These are phyloP conservation scores for Begonia masoniana DNA, from an alignment of 306 rosid species.

Conservation along the genomic window DNA sequence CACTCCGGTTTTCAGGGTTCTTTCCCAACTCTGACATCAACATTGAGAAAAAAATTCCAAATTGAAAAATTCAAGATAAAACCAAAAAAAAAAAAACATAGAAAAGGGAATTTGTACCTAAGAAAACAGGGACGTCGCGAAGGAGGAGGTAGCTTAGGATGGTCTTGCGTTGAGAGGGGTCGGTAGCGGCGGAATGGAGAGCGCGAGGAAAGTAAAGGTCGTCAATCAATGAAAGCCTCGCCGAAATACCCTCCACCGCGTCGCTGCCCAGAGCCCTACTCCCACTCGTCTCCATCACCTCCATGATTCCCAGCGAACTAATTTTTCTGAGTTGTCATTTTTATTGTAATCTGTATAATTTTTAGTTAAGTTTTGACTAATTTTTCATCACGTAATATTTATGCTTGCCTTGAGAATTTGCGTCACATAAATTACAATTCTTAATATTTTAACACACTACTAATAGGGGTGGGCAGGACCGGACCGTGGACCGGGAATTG, in stretches of 20 bases:
- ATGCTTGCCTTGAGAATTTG: no score
- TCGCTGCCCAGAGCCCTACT: slow-evolving; percentile 7
- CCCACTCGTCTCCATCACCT: not conserved
- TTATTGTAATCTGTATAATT: no score
- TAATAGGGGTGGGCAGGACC: no score
- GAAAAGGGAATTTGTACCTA: slow-evolving; percentile 17
- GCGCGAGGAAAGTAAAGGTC: slow-evolving; percentile 82
- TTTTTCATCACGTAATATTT: no score
- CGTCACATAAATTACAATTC: no score
- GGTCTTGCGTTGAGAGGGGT: slow-evolving; percentile 63
- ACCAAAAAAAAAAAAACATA: not conserved
- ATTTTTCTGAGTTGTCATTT: no score
- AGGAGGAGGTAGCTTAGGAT: slow-evolving; percentile 68
- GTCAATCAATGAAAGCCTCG: slow-evolving; percentile 53
- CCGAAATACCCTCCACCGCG: slow-evolving; percentile 60
- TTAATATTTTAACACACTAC: no score
- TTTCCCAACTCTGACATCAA: no score
- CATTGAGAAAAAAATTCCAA: no score
- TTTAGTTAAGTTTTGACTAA: no score
- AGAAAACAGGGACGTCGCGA: slow-evolving; percentile 61
- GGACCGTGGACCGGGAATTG: no score
- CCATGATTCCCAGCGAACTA: not conserved
- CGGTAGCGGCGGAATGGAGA: slow-evolving; percentile 32
- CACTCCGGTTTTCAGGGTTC: no score
- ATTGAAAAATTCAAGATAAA: not conserved